These are phyloP conservation scores for Xylaria venustula DNA, from an alignment of 495 filamentous ascomycete species.

Conservation along the genomic window DNA sequence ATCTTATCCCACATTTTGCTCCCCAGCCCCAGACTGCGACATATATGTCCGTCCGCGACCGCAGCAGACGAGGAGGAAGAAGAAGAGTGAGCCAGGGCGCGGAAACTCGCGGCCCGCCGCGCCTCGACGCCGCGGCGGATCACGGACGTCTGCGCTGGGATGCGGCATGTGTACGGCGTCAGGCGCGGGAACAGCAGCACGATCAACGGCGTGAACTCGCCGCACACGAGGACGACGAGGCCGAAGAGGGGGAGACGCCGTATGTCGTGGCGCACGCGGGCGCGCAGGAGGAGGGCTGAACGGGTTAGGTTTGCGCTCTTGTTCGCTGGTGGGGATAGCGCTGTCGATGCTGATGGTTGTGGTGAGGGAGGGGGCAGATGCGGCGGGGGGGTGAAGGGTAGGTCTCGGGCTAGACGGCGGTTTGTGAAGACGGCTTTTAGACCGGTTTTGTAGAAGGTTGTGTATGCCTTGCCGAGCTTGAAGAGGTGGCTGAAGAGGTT, in stretches of 20 bases:
- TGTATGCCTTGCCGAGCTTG: slow-evolving; percentile 56
- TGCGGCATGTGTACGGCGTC: slow-evolving; percentile 76
- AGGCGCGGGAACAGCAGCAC: slow-evolving; percentile 63
- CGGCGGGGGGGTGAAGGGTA: slow-evolving; percentile 18
- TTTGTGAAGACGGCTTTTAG: slow-evolving; percentile 66
- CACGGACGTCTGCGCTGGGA: slow-evolving; percentile 68
- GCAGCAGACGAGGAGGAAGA: neutral
- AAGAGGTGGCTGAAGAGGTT: slow-evolving; percentile 46
- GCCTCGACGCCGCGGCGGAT: slow-evolving; percentile 51
- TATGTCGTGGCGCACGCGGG: slow-evolving; percentile 65
- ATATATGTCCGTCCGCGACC: slow-evolving; percentile 42
- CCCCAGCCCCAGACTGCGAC: slow-evolving; percentile 30
- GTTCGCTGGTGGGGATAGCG: slow-evolving; percentile 34
- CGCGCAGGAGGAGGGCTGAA: slow-evolving; percentile 46
- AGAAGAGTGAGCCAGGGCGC: slow-evolving; percentile 17
- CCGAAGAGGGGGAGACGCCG: slow-evolving; percentile 73
- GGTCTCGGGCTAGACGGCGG: slow-evolving; percentile 48
- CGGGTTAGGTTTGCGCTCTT: slow-evolving; percentile 53
- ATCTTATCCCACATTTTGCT: slow-evolving; percentile 32
- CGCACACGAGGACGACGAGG: slow-evolving; percentile 69
- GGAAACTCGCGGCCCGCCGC: slow-evolving; percentile 43
- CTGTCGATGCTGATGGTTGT: slow-evolving; percentile 10
- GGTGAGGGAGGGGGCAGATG: slow-evolving; percentile 5
- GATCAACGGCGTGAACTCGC: slow-evolving; percentile 80
- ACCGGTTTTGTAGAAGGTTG: slow-evolving; percentile 85